Evolutionary conservation across 2,329 filamentous ascomycete species (phyloP).

Genomic region (Botryotinia narcissicola): DNA sequence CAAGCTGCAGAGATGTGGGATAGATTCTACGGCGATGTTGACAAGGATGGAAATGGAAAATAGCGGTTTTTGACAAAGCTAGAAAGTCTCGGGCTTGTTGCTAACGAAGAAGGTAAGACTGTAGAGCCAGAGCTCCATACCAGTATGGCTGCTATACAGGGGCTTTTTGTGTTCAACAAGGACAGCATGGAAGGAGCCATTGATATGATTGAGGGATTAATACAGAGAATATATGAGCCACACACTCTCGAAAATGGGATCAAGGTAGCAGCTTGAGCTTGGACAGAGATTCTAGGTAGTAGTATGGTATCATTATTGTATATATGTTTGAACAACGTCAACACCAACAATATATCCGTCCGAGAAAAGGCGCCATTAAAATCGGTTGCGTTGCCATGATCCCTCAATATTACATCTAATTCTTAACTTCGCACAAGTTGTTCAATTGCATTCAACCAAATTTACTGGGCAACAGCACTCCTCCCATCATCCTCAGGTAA

Average conservation of each 20-base stretch:
- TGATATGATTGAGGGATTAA: slow-evolving; percentile 67
- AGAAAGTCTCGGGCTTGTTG: slow-evolving; percentile 67
- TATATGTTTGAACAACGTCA: background rate
- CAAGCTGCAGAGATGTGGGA: slow-evolving; percentile 90
- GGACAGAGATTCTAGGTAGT: background rate
- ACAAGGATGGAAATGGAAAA: slow-evolving; percentile 60
- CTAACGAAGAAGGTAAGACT: slow-evolving; percentile 42
- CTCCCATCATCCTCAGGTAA: slow-evolving; percentile 27
- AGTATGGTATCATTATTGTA: background rate
- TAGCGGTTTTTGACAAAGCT: slow-evolving; percentile 69
- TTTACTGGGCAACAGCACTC: slow-evolving; percentile 8
- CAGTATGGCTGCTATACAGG: slow-evolving; percentile 90
- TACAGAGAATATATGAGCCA: slow-evolving; percentile 55
- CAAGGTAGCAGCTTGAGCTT: slow-evolving; percentile 16
- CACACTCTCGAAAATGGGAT: slow-evolving; percentile 22
- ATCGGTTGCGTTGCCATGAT: background rate
- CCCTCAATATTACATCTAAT: background rate
- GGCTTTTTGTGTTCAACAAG: slow-evolving; percentile 94
- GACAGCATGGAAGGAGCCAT: slow-evolving; percentile 85
- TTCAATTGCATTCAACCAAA: background rate
- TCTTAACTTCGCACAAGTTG: background rate
- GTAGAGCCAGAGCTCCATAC: slow-evolving; percentile 44
- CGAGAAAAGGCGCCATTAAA: background rate
- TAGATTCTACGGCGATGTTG: slow-evolving; percentile 86
- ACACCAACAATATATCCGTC: no score